These are phyloP conservation scores for Tetracladium maxilliforme DNA, from an alignment of 2,329 filamentous ascomycete species.

Conservation along the genomic window DNA sequence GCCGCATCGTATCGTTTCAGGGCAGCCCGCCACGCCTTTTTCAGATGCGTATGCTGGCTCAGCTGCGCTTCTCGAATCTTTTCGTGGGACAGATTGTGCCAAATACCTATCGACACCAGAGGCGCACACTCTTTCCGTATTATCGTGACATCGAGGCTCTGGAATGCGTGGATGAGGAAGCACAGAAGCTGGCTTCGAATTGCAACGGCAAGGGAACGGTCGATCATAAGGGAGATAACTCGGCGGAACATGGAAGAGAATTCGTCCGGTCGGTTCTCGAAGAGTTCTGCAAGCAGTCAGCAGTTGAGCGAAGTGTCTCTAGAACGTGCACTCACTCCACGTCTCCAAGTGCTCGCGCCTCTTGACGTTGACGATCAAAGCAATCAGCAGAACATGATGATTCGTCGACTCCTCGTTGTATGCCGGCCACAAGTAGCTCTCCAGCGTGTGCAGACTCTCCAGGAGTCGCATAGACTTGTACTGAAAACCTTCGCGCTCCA, in stretches of 20 bases:
- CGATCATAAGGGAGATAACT: slow-evolving; percentile 73
- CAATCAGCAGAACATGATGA: slow-evolving; percentile 77
- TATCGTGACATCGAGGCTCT: slow-evolving; percentile 77
- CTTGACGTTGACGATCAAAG: slow-evolving; percentile 77
- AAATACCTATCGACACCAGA: slow-evolving; percentile 84
- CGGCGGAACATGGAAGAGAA: slow-evolving; percentile 86
- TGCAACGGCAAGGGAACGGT: slow-evolving; percentile 46
- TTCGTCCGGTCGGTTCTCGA: slow-evolving; percentile 60
- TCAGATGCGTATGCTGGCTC: slow-evolving; percentile 57
- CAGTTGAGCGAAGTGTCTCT: not conserved
- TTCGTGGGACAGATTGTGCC: slow-evolving; percentile 82
- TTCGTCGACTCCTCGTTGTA: slow-evolving; percentile 84
- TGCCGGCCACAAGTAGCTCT: slow-evolving; percentile 90
- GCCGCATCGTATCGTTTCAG: slow-evolving; percentile 76
- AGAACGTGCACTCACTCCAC: slow-evolving; percentile 48
- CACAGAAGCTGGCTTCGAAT: slow-evolving; percentile 73
- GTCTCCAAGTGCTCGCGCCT: slow-evolving; percentile 72
- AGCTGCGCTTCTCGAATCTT: slow-evolving; percentile 58
- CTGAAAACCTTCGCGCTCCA: slow-evolving; percentile 70
- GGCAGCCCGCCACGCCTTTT: slow-evolving; percentile 82
- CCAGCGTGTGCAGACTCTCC: slow-evolving; percentile 81
- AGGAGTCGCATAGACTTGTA: slow-evolving; percentile 66
- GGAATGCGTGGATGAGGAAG: slow-evolving; percentile 84
- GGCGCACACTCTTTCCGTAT: slow-evolving; percentile 95
- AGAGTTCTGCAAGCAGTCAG: slow-evolving; percentile 39